Evolutionary conservation across 108 stramenopile genomes (phyloP).

Genomic region (Cyclotella baltica): DNA sequence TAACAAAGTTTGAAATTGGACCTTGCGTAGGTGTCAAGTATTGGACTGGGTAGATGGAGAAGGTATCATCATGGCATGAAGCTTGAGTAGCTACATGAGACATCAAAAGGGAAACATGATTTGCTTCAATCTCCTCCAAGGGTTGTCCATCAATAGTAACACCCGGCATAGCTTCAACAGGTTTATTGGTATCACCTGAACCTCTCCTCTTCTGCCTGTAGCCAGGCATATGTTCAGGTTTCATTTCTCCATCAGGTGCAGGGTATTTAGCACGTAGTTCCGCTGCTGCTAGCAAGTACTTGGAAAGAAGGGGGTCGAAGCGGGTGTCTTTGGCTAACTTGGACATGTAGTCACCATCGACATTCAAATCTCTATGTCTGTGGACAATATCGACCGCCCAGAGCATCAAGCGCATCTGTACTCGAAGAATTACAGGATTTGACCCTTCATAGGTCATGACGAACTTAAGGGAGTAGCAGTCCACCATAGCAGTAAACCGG

Average conservation of each 20-base stretch:
- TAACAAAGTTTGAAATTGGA: background rate
- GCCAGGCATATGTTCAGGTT: constrained; percentile 25
- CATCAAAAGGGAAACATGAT: background rate
- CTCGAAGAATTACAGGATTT: background rate
- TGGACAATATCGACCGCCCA: too few relatives aligned
- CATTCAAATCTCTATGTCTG: too few relatives aligned
- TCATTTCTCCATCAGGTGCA: background rate
- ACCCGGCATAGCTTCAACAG: background rate
- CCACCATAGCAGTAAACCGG: background rate
- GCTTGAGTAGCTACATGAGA: background rate
- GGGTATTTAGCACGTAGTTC: too few relatives aligned
- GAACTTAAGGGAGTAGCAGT: background rate
- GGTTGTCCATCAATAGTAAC: background rate
- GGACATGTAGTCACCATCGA: too few relatives aligned
- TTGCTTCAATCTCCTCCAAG: background rate
- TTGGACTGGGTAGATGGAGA: background rate
- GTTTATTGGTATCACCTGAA: background rate
- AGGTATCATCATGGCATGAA: background rate
- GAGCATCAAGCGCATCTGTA: background rate
- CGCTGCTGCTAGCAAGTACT: too few relatives aligned
- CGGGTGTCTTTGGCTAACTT: too few relatives aligned
- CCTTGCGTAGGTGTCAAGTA: background rate
- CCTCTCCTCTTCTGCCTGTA: too few relatives aligned
- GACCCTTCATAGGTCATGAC: too few relatives aligned
- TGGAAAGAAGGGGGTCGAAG: too few relatives aligned